Base-by-base conservation (phyloP, 139 green algal genomes). In the Chlamydomonas urium region DNA sequence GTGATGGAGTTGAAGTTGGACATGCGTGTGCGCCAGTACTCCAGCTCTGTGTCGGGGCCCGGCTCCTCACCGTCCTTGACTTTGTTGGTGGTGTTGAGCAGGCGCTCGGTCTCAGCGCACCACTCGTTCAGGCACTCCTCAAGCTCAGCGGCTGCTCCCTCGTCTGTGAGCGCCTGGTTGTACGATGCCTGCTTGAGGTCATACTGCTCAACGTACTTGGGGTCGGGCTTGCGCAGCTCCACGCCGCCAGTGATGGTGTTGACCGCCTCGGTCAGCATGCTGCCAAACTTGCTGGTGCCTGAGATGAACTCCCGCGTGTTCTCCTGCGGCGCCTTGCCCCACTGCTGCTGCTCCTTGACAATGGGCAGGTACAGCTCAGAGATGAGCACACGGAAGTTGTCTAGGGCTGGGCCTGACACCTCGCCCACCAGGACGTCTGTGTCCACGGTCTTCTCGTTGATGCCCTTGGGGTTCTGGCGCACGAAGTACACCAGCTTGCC, bases 21-120 rank as follows among this genome's bases (percentile, higher is more conserved):
- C 84, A 93, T 91, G 28, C 89, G 83, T 0, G 70, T 75, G 28
- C 90, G 83, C 93, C 93, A 97, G 83, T 90, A 93, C 71, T 94
- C 83, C 4, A 96, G 79, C 88, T 97, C 93, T 26, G 86, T 90
- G 73, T 94, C 86, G 8, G 93, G 93, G 1, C 92, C 92, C 47
- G 78, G 81, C 71, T 90, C 82, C 32, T 87, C 83, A 24, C 71
- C 78, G 38, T 84, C 81, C 69, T 83, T 80, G 57, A 84, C 85
- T 37, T 69, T 76, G 65, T 83, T 82, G 57, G 71, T 84, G 68
- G 83, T 67, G 31, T 78, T 70, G 29, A 90, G 78, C 60, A 92
- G 72, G 38, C 24, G 23, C 79, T 90, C 85, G 2, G 75, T 80
- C 57, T 85, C 75, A n/a, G 62, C 69, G 75, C 87, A 93, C 89